These are phyloP conservation scores for Fusarium ambrosium DNA, from an alignment of 2,329 filamentous ascomycete genomes.

Conservation along the genomic window DNA sequence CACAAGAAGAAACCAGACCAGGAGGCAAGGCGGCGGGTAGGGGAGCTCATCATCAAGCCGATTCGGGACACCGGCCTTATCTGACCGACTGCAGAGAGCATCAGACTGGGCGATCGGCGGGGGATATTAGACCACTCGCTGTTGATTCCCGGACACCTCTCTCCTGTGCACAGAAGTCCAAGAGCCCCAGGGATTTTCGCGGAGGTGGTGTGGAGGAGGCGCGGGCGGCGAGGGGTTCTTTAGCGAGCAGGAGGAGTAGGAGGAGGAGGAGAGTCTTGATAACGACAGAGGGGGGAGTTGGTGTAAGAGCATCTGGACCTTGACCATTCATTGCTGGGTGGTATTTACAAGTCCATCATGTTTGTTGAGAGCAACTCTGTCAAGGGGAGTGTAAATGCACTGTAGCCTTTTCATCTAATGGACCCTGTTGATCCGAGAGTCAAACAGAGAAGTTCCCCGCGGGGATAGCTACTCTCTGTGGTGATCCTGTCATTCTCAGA, in stretches of 20 bases:
- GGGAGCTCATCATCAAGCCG: conserved; percentile 15
- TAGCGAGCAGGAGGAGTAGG: conserved; percentile 14
- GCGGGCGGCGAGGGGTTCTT: conserved; percentile 6
- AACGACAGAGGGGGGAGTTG: conserved; percentile 21
- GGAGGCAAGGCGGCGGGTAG: conserved; percentile 1
- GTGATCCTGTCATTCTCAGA: conserved; percentile 36
- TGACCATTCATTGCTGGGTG: conserved; percentile 9
- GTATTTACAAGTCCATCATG: conserved; percentile 15
- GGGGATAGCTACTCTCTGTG: conserved; percentile 1
- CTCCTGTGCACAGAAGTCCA: conserved; percentile 13
- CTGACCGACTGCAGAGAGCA: conserved; percentile 41
- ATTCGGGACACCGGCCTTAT: conserved; percentile 40
- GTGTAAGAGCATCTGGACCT: conserved; percentile 26
- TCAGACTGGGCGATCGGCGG: conserved; percentile 40
- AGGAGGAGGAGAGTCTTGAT: conserved; percentile 32
- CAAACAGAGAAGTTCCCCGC: background rate
- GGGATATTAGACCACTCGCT: conserved; percentile 44
- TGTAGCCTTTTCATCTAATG: background rate
- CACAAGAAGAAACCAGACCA: background rate
- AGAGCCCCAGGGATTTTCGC: conserved; percentile 22
- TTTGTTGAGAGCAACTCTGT: background rate
- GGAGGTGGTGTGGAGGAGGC: conserved; percentile 32
- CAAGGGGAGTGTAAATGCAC: background rate
- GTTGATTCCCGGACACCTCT: conserved; percentile 29
- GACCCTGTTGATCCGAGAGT: conserved; percentile 4